Evolutionary conservation across 2,329 filamentous ascomycete species (phyloP).

Genomic region (Diaporthe humulicola): DNA sequence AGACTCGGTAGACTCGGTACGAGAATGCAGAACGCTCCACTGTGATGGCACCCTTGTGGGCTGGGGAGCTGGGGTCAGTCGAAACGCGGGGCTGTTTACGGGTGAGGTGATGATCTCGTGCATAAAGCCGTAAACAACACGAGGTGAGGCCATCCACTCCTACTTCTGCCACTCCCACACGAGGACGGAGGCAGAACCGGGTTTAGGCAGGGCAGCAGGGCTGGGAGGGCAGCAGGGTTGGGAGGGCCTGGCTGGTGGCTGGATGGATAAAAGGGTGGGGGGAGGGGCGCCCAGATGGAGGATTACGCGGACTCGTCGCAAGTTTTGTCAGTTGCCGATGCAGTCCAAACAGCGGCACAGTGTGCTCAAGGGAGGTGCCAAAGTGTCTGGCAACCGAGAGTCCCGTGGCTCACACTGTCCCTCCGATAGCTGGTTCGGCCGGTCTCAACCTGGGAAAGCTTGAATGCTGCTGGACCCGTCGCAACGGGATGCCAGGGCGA

Average conservation of each 20-base stretch:
- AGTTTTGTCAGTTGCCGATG: neutral
- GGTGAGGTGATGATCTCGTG: constrained; percentile 29
- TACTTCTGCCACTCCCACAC: neutral
- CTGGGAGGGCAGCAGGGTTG: no score
- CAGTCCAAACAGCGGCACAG: constrained; percentile 9
- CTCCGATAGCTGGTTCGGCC: neutral
- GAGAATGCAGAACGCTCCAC: neutral
- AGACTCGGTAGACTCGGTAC: neutral
- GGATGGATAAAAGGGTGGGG: neutral
- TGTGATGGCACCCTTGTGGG: neutral
- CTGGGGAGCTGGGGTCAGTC: neutral
- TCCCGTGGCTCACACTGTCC: neutral
- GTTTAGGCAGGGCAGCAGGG: no score
- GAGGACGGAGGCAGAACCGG: constrained; percentile 17
- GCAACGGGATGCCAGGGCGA: constrained; percentile 1
- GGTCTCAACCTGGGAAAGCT: constrained; percentile 16
- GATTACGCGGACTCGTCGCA: constrained; percentile 25
- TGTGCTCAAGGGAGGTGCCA: neutral
- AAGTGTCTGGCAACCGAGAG: no score
- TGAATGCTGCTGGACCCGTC: constrained; percentile 13
- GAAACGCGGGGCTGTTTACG: constrained; percentile 3
- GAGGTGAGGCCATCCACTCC: constrained; percentile 22
- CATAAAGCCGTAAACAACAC: constrained; percentile 24
- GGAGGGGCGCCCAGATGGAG: constrained; percentile 16
- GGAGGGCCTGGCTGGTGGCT: neutral